phyloP scores from a whole-genome alignment of 2,329 filamentous ascomycete species.

The Verticillium isaacii region DNA sequence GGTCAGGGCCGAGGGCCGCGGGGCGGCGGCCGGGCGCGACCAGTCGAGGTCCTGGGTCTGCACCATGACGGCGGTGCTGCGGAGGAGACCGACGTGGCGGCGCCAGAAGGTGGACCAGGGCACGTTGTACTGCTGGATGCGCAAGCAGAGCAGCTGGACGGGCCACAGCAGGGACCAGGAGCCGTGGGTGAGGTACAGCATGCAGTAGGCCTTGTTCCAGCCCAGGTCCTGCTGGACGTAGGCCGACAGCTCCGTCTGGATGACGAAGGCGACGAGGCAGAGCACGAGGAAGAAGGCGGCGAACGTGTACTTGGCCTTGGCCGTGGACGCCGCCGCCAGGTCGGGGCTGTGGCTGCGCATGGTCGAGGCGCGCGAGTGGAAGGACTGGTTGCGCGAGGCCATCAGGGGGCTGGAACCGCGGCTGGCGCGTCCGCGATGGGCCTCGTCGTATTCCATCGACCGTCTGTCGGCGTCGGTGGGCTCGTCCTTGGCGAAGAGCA shows the following conservation, averaged over 20 bases:
- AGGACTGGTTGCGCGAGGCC: slow-evolving; percentile 15
- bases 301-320: slow-evolving; percentile 76
- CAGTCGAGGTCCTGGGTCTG: slow-evolving; percentile 71
- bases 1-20: slow-evolving; percentile 37
- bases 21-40: slow-evolving; percentile 31
- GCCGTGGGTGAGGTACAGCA: slow-evolving; percentile 96
- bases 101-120: slow-evolving; percentile 87
- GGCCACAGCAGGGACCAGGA: slow-evolving; percentile 93
- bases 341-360: slow-evolving; percentile 79
- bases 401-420: slow-evolving; percentile 11
- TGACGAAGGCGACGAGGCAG: slow-evolving; percentile 80
- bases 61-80: slow-evolving; percentile 71
- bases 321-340: slow-evolving; percentile 25
- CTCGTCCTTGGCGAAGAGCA: slow-evolving; percentile 31
- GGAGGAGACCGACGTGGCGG: slow-evolving; percentile 44
- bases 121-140: slow-evolving; percentile 70
- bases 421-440: slow-evolving; percentile 12
- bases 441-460: slow-evolving; percentile 11
- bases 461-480: slow-evolving; percentile 10
- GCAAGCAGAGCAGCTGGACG: slow-evolving; percentile 71
- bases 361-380: slow-evolving; percentile 50
- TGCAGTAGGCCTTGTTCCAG: slow-evolving; percentile 99
- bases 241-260: slow-evolving; percentile 93
- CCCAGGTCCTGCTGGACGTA: slow-evolving; percentile 89
- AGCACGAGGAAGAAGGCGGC: slow-evolving; percentile 78